phyloP scores from a whole-genome alignment of 345 rosid genomes.

The Arabis hirsuta region DNA sequence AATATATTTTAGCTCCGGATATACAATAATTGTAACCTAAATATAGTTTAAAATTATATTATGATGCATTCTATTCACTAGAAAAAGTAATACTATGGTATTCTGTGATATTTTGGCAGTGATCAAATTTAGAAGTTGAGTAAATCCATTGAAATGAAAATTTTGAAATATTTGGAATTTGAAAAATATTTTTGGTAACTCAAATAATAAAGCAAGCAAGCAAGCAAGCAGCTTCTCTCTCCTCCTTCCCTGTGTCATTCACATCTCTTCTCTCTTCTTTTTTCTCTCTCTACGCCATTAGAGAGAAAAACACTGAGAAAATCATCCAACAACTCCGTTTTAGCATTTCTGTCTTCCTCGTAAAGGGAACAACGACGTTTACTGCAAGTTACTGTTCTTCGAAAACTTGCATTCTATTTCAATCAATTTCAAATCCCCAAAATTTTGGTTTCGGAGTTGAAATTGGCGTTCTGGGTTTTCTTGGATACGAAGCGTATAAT shows the following conservation, averaged over 20 bases:
- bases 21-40: no score
- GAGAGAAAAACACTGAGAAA: constrained; percentile 20
- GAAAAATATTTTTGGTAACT: constrained; percentile 3
- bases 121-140: not conserved
- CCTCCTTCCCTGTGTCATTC: constrained; percentile 12
- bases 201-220: not conserved
- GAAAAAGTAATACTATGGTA: no score
- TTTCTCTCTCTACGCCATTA: constrained; percentile 33
- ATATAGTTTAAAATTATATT: no score
- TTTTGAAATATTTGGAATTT: constrained; percentile 25
- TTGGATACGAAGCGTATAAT: not conserved
- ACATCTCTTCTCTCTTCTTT: constrained; percentile 3
- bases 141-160: not conserved
- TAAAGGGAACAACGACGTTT: constrained; percentile 34
- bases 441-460: not conserved
- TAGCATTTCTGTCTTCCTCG: constrained; percentile 11
- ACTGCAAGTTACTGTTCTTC: constrained; percentile 36
- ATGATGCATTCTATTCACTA: no score
- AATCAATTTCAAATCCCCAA: not conserved
- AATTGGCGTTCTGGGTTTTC: constrained; percentile 13
- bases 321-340: constrained; percentile 34
- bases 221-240: constrained; percentile 1
- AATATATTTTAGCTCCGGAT: not conserved
- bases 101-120: not conserved
- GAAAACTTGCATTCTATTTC: constrained; percentile 19